phyloP scores from a whole-genome alignment of 2,329 filamentous ascomycete species.

The Penicillium concentricum region DNA sequence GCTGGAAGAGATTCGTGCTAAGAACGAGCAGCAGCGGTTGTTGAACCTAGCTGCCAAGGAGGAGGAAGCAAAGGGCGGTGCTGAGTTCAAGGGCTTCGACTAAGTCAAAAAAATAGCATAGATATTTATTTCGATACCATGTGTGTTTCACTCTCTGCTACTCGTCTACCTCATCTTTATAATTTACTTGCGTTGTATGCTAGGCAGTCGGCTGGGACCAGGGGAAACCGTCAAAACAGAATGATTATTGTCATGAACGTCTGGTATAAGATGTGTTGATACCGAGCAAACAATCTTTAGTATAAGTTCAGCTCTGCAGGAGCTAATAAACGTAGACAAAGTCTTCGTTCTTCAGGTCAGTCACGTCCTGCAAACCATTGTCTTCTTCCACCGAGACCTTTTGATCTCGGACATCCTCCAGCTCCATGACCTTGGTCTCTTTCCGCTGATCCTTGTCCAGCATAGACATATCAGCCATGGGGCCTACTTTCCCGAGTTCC shows the following conservation, averaged over 20 bases:
- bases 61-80: slow-evolving; percentile 18
- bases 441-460: slow-evolving; percentile 22
- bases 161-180: not conserved
- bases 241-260: no score
- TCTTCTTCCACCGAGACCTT: slow-evolving; percentile 4
- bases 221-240: no score
- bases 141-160: not conserved
- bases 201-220: no score
- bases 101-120: slow-evolving; percentile 15
- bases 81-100: slow-evolving; percentile 62
- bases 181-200: no score
- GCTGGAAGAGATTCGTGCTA: slow-evolving; percentile 61
- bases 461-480: slow-evolving; percentile 36
- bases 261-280: no score
- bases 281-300: no score
- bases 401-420: slow-evolving; percentile 13
- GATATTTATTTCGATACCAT: slow-evolving; percentile 1
- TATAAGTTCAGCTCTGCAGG: no score
- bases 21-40: slow-evolving; percentile 46
- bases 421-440: slow-evolving; percentile 6
- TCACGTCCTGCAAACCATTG: slow-evolving; percentile 11
- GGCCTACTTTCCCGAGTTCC: slow-evolving; percentile 31
- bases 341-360: slow-evolving; percentile 13
- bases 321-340: slow-evolving; percentile 14
- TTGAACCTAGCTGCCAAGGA: slow-evolving; percentile 20